Conservation (phyloP, 306 rosid species). For the Acmispon strigosus region DNA sequence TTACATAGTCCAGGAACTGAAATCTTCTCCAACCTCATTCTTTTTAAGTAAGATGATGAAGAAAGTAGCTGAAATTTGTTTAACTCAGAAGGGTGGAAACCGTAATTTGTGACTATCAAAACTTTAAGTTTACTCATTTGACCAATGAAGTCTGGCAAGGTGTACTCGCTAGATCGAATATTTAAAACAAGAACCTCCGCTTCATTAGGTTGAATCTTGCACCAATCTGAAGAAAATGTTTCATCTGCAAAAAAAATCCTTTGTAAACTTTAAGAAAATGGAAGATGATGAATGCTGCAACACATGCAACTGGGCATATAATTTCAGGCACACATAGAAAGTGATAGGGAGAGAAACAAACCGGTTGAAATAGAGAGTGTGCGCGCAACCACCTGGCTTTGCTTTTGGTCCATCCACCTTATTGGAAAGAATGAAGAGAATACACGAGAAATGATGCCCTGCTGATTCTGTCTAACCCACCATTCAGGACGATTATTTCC, state of each 20-base stretch:
- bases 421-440: conserved; percentile 31
- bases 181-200: conserved; percentile 52
- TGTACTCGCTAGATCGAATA: conserved; percentile 24
- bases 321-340: neutral
- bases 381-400: conserved; percentile 20
- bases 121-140: conserved; percentile 45
- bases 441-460: conserved; percentile 19
- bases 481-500: conserved; percentile 34
- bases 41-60: conserved; percentile 27
- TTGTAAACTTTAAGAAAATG: neutral
- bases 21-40: conserved; percentile 41
- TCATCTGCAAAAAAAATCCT: conserved; percentile 41
- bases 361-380: conserved; percentile 58
- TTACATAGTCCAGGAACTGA: conserved; percentile 18
- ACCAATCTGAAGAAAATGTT: conserved; percentile 30
- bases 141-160: conserved; percentile 31
- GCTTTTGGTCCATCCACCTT: conserved; percentile 30
- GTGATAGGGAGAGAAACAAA: conserved; percentile 7
- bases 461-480: conserved; percentile 34
- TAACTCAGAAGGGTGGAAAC: conserved; percentile 23
- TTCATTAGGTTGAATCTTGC: conserved; percentile 22
- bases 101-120: conserved; percentile 37
- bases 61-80: conserved; percentile 32
- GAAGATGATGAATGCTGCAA: neutral
- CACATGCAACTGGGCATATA: neutral